Base-by-base conservation (phyloP, 306 rosid species). In the Vachellia pachyceras region DNA sequence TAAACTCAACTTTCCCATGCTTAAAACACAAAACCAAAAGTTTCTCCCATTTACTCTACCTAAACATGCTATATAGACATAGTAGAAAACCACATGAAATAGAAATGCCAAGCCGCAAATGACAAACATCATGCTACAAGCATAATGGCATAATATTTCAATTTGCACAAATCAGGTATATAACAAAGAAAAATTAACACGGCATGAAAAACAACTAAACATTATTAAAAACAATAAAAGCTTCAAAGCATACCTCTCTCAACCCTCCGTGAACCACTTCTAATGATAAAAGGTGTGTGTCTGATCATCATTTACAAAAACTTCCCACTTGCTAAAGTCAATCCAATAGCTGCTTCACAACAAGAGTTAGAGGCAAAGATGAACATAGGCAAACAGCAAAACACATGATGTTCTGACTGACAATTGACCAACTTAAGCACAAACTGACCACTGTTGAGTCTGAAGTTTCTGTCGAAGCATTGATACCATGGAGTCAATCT, bases 391-490 rank as follows among this genome's bases (percentile, higher is more conserved):
- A 78, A 54, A 79, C n/a, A 13, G 39, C 10, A 20, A 12, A 69
- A 42, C 1, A 79, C 42, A 60, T 7, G 2, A 7, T 63, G 29
- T 70, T 74, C 60, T 8, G 47, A 55, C 82, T 63, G 54, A 75
- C 50, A 77, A 83, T 52, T 73, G 66, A 72, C 65, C 15, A 64
- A 74, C 0, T 50, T 9, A 60, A 61, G 76, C 18, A 60, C 12
- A 61, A 86, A 75, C 94, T 66, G 65, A 95, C 94, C 84, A 81
- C 80, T 82, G 83, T 66, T 90, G 94, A 73, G 65, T 80, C 83
- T 91, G 97, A 84, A 95, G 95, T 83, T 89, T 95, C 88, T 93
- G 97, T 25, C 85, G 85, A 45, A 95, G 94, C 94, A 91, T 95
- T 69, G 92, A 65, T 75, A 95, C 87, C 77, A 95, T 45, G 5